Evolutionary conservation across 192 early-diverging fungal species (phyloP), one percentile per base, ranked within the genome.

Genomic region (Bifiguratus adelaidae): DNA sequence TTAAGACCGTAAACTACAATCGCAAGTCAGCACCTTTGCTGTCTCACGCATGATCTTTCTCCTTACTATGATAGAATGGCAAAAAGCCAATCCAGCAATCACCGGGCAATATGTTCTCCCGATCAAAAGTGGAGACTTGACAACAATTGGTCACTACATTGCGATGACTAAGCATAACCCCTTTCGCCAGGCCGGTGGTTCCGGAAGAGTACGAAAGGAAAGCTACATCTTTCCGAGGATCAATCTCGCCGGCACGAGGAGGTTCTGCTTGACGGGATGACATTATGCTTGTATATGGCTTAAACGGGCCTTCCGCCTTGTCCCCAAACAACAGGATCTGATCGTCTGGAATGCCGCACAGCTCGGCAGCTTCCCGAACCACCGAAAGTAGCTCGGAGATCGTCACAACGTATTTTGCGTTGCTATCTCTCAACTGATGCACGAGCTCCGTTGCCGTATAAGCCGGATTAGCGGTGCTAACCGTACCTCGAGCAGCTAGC

Each of bases 141-240:
- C 62, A 18, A 12, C 80, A 60, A 50, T 93, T 92, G 20, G 88
- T 69, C 7, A 88, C 79, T 52, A 92, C 74, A 67, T 91, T 92
- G 7, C 55, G 52, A 42, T 92, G 89, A 19, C 82, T 89, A 2
- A 83, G 78, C 40, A 74, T 66, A 13, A 95, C 88, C 50, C 89
- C 89, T 58, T 97, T 97, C 27, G 83, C 80, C 36, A 57, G 69
- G 8, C 86, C 79, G 0, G 67, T 76, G 12, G 76, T 78, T 4
- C 73, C 76, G 6, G 73, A 76, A 19, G 74, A 78, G 60, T 84
- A 89, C 56, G 77, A 84, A 13, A 87, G 62, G 50, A 77, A 80
- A 5, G 80, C 81, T 3, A 52, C 59, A 2, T 52, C 41, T 0
- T 33, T 29, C 12, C 15, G 23, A 13, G 49, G 24, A 13, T 42